These are phyloP conservation scores for Edaphochlamys debaryana DNA, from an alignment of 139 green algal genomes.

Conservation along the genomic window DNA sequence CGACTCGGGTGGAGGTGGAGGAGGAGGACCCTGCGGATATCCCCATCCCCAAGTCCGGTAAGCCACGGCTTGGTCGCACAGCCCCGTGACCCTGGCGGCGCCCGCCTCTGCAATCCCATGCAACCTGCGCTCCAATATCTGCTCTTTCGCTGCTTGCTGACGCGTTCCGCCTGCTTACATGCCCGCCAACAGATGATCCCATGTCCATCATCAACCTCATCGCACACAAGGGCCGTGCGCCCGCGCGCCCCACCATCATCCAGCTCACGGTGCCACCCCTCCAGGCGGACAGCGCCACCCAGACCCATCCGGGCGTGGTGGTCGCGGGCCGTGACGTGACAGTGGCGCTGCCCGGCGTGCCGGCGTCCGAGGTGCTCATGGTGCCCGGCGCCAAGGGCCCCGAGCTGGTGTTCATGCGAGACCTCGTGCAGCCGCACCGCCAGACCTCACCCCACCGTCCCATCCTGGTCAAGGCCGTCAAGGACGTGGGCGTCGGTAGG, in stretches of 20 bases:
- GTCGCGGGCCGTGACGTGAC: neutral
- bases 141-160: too few relatives aligned
- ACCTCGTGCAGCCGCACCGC: conserved; percentile 4
- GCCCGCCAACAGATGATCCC: conserved; percentile 9
- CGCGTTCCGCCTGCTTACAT: too few relatives aligned
- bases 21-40: neutral
- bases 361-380: conserved; percentile 9
- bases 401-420: neutral
- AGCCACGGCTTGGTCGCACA: too few relatives aligned
- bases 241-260: conserved; percentile 18
- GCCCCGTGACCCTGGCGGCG: too few relatives aligned
- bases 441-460: neutral
- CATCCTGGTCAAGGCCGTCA: neutral
- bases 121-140: too few relatives aligned
- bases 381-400: neutral
- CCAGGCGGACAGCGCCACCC: neutral
- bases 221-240: conserved; percentile 10
- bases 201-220: conserved; percentile 39
- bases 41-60: neutral
- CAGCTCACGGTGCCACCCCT: conserved; percentile 9
- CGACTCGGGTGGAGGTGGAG: neutral
- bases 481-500: conserved; percentile 4
- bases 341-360: neutral
- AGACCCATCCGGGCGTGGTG: neutral
- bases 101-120: too few relatives aligned